Evolutionary conservation across 2,329 filamentous ascomycete genomes (phyloP).

Genomic region (Colletotrichum sublineola): DNA sequence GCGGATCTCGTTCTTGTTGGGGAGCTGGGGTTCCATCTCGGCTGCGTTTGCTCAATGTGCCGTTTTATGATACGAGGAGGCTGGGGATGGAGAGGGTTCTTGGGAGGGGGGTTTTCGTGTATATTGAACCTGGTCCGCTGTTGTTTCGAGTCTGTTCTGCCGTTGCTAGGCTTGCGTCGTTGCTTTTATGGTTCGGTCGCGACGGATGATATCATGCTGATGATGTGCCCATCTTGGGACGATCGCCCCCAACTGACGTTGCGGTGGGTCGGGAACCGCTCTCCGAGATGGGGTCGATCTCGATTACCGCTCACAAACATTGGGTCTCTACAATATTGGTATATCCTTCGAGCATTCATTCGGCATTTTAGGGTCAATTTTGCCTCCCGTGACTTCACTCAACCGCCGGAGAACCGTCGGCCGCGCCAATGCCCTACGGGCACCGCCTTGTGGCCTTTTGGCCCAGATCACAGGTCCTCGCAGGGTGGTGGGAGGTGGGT

Average conservation of each 20-base stretch:
- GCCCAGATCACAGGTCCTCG: neutral
- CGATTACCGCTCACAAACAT: neutral
- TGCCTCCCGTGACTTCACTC: neutral
- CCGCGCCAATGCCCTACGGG: neutral
- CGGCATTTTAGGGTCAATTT: neutral
- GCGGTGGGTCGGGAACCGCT: conserved; percentile 6
- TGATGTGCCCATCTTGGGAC: neutral
- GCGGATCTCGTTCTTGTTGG: conserved; percentile 14
- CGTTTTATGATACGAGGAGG: no score
- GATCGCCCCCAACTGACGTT: conserved; percentile 23
- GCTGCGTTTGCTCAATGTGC: neutral
- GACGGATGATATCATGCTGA: conserved; percentile 23
- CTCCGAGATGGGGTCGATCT: conserved; percentile 6
- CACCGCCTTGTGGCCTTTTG: neutral
- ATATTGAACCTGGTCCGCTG: neutral
- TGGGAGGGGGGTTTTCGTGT: neutral
- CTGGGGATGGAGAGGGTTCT: neutral
- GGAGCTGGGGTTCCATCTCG: conserved; percentile 3
- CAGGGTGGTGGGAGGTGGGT: neutral
- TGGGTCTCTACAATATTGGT: no score
- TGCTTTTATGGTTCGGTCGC: neutral
- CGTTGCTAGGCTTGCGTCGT: no score
- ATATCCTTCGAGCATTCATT: no score
- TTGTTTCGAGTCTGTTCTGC: neutral
- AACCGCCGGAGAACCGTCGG: no score